phyloP scores from a whole-genome alignment of 768 basidiomycete species.

The Trametopsis cervina region DNA sequence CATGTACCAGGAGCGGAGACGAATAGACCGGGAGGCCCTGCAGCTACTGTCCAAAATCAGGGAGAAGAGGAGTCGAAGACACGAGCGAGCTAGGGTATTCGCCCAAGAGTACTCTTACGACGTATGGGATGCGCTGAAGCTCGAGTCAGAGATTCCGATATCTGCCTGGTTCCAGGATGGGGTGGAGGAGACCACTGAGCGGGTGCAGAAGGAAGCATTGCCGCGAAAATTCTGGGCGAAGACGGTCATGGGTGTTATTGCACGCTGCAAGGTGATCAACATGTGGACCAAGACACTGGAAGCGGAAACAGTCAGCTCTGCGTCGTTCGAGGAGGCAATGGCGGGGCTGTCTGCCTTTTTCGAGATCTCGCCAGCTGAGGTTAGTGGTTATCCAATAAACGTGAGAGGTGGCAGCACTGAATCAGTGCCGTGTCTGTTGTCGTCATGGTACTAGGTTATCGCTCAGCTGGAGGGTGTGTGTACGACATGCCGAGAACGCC shows the following conservation, averaged over 20 bases:
- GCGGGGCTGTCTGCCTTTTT: constrained; percentile 48
- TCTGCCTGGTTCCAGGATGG: constrained; percentile 24
- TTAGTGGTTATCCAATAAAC: constrained; percentile 21
- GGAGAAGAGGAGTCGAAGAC: constrained; percentile 29
- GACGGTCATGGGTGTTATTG: constrained; percentile 7
- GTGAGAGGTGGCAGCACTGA: too few relatives aligned
- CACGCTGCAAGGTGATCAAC: constrained; percentile 2
- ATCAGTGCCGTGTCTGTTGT: constrained; percentile 4
- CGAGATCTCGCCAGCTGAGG: constrained; percentile 36
- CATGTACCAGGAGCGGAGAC: constrained; percentile 38
- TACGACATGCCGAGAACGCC: constrained; percentile 31
- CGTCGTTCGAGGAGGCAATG: constrained; percentile 38
- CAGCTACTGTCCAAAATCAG: constrained; percentile 36
- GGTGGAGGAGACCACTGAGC: not conserved
- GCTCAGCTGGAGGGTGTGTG: constrained; percentile 34
- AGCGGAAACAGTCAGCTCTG: not conserved
- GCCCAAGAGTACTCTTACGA: constrained; percentile 40
- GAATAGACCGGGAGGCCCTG: constrained; percentile 37
- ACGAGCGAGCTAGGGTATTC: constrained; percentile 32
- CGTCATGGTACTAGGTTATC: constrained; percentile 29
- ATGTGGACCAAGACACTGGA: constrained; percentile 4
- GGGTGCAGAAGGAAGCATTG: constrained; percentile 10
- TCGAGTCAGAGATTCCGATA: constrained; percentile 30
- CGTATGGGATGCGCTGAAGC: constrained; percentile 46
- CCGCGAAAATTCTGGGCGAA: constrained; percentile 14